Conservation (phyloP, 345 rosid genomes). For the Lagerstroemia speciosa region DNA sequence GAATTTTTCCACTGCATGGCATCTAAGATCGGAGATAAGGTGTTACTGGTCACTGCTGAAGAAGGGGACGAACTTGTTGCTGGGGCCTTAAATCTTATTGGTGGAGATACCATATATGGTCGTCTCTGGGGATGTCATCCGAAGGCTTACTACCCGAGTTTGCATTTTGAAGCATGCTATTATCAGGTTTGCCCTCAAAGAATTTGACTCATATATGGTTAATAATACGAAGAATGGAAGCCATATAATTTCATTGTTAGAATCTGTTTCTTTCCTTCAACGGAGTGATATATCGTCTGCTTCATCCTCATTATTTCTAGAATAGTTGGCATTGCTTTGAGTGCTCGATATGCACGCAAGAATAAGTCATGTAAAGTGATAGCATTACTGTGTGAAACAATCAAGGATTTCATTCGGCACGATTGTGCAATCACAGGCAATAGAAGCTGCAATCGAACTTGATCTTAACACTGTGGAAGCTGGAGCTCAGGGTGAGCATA, state of each 20-base stretch:
- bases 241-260: neutral
- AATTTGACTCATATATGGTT: neutral
- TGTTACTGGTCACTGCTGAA: conserved; percentile 78
- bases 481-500: conserved; percentile 98
- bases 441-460: conserved; percentile 87
- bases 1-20: conserved; percentile 82
- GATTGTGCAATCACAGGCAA: conserved; percentile 39
- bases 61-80: conserved; percentile 81
- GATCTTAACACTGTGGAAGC: conserved; percentile 77
- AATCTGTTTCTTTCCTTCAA: neutral
- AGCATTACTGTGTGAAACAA: neutral
- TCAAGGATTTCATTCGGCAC: neutral
- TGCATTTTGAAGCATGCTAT: conserved; percentile 96
- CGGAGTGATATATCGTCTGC: neutral
- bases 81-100: conserved; percentile 90
- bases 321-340: neutral
- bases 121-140: conserved; percentile 93
- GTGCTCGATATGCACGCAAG: no score
- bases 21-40: conserved; percentile 68
- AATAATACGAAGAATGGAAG: neutral
- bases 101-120: conserved; percentile 86
- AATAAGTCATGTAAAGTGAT: neutral
- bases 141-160: conserved; percentile 63
- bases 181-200: conserved; percentile 56
- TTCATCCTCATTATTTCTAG: neutral